These are phyloP conservation scores for Gilbertella persicaria DNA, from an alignment of 371 early-diverging fungal species.

Conservation along the genomic window DNA sequence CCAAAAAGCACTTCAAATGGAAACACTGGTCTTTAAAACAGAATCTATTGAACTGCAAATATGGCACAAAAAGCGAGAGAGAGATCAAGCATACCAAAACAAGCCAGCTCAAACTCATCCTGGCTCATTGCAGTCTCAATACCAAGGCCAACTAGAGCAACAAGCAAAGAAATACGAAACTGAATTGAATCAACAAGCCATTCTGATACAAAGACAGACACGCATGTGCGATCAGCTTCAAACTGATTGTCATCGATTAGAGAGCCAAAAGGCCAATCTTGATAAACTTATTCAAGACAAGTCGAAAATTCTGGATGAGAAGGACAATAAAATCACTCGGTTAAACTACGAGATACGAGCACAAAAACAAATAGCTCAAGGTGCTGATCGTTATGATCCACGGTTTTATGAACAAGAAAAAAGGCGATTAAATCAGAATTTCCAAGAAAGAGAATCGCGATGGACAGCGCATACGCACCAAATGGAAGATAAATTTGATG, in stretches of 20 bases:
- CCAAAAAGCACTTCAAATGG: slow-evolving; percentile 20
- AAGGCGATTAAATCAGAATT: slow-evolving; percentile 18
- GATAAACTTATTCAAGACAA: slow-evolving; percentile 38
- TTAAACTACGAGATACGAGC: slow-evolving; percentile 18
- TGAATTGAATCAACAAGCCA: slow-evolving; percentile 32
- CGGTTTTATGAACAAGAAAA: not conserved
- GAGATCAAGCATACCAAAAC: slow-evolving; percentile 6
- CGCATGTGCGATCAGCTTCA: slow-evolving; percentile 17
- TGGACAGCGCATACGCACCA: slow-evolving; percentile 33
- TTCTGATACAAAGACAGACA: slow-evolving; percentile 21
- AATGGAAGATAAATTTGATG: slow-evolving; percentile 51
- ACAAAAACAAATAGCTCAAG: slow-evolving; percentile 9
- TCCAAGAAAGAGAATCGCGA: slow-evolving; percentile 28
- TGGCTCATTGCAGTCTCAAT: not conserved
- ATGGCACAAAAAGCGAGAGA: slow-evolving; percentile 25
- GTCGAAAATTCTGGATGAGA: slow-evolving; percentile 29
- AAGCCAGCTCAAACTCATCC: slow-evolving; percentile 1
- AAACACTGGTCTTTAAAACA: slow-evolving; percentile 19
- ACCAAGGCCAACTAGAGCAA: slow-evolving; percentile 36
- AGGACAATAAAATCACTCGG: slow-evolving; percentile 32
- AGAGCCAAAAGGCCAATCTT: slow-evolving; percentile 21
- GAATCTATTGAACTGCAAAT: slow-evolving; percentile 28
- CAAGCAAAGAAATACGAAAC: slow-evolving; percentile 30
- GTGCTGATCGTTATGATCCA: slow-evolving; percentile 4
- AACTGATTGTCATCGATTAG: slow-evolving; percentile 20